Percentiles rank a stretch among this genome's conserved stretches.
phyloP scores from a whole-genome alignment of 2,329 filamentous ascomycete species.

The Venturiaceae sp. region DNA sequence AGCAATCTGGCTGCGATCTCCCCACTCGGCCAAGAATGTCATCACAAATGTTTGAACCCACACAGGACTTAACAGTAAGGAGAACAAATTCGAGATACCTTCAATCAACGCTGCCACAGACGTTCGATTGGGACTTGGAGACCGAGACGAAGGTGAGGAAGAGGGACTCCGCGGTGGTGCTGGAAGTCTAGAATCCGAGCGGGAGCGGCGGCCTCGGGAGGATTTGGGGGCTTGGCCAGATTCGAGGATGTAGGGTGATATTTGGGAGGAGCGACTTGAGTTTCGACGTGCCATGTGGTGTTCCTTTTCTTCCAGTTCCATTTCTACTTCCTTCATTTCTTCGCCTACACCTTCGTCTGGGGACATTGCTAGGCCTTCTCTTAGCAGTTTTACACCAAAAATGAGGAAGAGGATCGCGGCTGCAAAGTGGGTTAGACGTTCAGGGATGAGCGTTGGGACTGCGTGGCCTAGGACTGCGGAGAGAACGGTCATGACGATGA shows the following conservation, averaged over 20 bases:
- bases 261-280: slow-evolving; percentile 54
- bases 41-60: slow-evolving; percentile 99
- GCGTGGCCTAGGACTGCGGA: slow-evolving; percentile 89
- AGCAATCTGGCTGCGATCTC: slow-evolving; percentile 92
- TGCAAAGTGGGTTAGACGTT: slow-evolving; percentile 80
- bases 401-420: slow-evolving; percentile 79
- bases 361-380: slow-evolving; percentile 82
- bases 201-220: slow-evolving; percentile 52
- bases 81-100: slow-evolving; percentile 78
- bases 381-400: slow-evolving; percentile 76
- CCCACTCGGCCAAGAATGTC: slow-evolving; percentile 98
- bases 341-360: slow-evolving; percentile 86
- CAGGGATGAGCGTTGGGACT: slow-evolving; percentile 80
- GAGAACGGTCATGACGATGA: slow-evolving; percentile 89
- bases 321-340: slow-evolving; percentile 95
- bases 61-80: slow-evolving; percentile 80
- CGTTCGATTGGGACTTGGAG: slow-evolving; percentile 39
- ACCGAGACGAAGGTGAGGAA: slow-evolving; percentile 33
- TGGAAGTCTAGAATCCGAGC: slow-evolving; percentile 67
- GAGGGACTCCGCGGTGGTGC: slow-evolving; percentile 73
- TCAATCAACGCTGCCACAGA: slow-evolving; percentile 41
- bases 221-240: slow-evolving; percentile 64
- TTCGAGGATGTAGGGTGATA: slow-evolving; percentile 70
- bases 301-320: slow-evolving; percentile 90
- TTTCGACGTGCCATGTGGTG: slow-evolving; percentile 52